A percentile compares a stretch with the other conserved stretches of the same genome.
Evolutionary conservation across 108 stramenopile genomes (phyloP).

Genomic region (Skeletonema tropicum): DNA sequence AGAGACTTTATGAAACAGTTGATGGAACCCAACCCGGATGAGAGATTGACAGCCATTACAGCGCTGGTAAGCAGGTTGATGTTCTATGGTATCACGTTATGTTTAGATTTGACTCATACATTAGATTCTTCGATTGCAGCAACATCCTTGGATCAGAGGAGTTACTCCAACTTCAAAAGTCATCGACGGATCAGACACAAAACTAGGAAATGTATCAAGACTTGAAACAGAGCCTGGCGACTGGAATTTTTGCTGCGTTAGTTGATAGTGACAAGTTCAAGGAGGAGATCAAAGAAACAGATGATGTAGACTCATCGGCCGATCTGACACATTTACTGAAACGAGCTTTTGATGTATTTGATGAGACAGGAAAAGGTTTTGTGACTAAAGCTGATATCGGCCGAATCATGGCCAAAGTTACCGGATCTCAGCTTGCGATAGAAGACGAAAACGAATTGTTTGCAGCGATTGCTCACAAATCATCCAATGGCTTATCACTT

Average conservation of each 20-base stretch:
- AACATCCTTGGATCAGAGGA: constrained; percentile 66
- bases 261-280: constrained; percentile 45
- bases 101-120: neutral
- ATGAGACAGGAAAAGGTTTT: constrained; percentile 71
- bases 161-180: constrained; percentile 67
- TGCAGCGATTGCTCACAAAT: constrained; percentile 19
- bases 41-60: constrained; percentile 50
- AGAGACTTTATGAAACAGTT: constrained; percentile 54
- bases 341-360: constrained; percentile 73
- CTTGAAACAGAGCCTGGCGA: constrained; percentile 63
- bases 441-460: constrained; percentile 62
- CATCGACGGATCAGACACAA: constrained; percentile 70
- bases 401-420: constrained; percentile 64
- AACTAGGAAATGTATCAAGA: constrained; percentile 73
- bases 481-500: constrained; percentile 48
- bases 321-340: constrained; percentile 60
- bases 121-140: neutral
- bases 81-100: neutral
- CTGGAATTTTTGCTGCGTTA: constrained; percentile 76
- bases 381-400: constrained; percentile 69
- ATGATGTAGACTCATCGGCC: constrained; percentile 14
- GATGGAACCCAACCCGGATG: constrained; percentile 50
- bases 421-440: constrained; percentile 53
- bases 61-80: constrained; percentile 27
- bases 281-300: neutral